Evolutionary conservation across 2,329 filamentous ascomycete genomes (phyloP), one percentile per base, ranked within the genome.

Genomic region (Fusarium bulbicola): DNA sequence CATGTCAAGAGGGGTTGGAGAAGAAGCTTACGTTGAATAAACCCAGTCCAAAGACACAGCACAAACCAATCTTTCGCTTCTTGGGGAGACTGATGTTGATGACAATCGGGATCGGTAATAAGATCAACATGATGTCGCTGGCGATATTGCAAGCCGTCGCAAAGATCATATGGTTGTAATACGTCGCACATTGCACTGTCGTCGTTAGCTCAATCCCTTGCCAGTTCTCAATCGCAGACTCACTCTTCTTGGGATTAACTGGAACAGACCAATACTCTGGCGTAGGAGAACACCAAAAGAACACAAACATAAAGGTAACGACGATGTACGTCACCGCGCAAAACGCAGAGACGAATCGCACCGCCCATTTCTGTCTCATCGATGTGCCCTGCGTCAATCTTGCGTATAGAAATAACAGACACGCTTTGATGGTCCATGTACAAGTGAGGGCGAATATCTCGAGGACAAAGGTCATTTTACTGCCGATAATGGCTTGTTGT

Each of bases 1-100:
- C 28, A 26, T 14, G 62, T 36, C 7, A 16, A 5, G n/a, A 20
- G 21, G 13, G 28, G 18, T 20, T 39, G 1, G 3, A 30, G 6
- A 18, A 14, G 30, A 6, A 10, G 16, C 74, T 73, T 57, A 79
- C 79, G 50, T 83, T 82, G 67, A 89, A 87, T 7, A 86, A 75
- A 3, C 90, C 90, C 5, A 91, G 82, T 6, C 85, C 82, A 77
- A 92, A 91, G 36, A 91, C 84, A 36, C 81, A 82, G 50, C 87
- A 83, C 1, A 91, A 80, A 1, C 88, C 83, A 2, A 86, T 56
- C 76, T 91, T 91, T 63, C 87, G 76, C 63, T 80, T 81, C 9
- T 77, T 63, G 10, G 82, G 82, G 2, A 86, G 72, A 7, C 78
- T 80, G 4, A 82, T 82, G 47, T 80, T 81, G 54, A 85, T 77